Evolutionary conservation across 1,284 basidiomycete species (phyloP), one percentile per base, ranked within the genome.

Genomic region (Microbotryomycetes sp.): DNA sequence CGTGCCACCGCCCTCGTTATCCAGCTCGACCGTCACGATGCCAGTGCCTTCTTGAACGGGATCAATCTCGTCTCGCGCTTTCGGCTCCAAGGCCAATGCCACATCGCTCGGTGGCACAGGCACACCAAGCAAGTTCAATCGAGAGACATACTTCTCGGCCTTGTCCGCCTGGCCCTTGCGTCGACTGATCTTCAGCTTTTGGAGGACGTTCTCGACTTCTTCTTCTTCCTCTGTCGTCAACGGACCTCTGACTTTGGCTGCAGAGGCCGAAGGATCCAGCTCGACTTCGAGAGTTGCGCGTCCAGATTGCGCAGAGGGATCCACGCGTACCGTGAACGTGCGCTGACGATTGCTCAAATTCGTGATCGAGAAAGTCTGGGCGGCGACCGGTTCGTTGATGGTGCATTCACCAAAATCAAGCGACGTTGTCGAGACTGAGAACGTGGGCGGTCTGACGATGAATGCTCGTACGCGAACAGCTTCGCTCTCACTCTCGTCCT

Each of bases 171-270:
- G 79, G 48, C 77, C 77, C 69, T 81, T 81, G 54, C 80, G 69
- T 55, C 72, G 69, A 0, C 78, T 79, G 53, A 80, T 80, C 72
- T 81, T 81, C 63, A 81, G 74, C 71, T 81, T 81, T 64, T 80
- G 80, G 30, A 77, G 71, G 54, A 80, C 68, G 47, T 73, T 76
- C 71, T 81, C 80, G 3, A 80, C 74, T 70, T 81, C 80, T 63
- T 80, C 79, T 65, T 81, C 79, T 59, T 81, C 79, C 28, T 73
- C 74, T 59, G 77, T 76, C n/a, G 76, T 75, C 58, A 80, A 71
- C 73, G 14, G 66, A 58, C 4, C 75, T 72, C 3, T 75, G 75
- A 32, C 77, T 76, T 26, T 72, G 71, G 28, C 76, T 73, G 55
- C 77, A 77, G 15, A 71, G 63, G 47, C 52, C 52, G n/a, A 69